Conservation (phyloP, 2,329 filamentous ascomycete species). For the Celoporthe dispersa region DNA sequence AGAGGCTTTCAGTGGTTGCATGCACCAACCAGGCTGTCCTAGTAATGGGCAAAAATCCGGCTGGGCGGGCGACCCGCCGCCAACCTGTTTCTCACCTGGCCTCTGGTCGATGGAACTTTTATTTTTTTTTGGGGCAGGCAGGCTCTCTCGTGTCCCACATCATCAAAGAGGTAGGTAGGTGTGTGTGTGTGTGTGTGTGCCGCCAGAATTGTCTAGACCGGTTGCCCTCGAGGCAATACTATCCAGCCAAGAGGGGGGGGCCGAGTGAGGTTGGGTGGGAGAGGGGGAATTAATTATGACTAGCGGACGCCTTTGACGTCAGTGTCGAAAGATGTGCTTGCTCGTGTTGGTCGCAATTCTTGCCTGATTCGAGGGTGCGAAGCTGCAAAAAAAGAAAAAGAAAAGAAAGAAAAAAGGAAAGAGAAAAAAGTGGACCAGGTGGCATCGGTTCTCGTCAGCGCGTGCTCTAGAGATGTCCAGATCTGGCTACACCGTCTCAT, state of each 20-base stretch:
- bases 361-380: neutral
- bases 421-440: neutral
- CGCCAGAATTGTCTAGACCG: neutral
- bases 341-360: neutral
- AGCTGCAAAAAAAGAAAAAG: neutral
- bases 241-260: neutral
- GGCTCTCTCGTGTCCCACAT: neutral
- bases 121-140: neutral
- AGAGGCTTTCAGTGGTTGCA: neutral
- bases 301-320: slow-evolving; percentile 11
- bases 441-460: slow-evolving; percentile 5
- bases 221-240: neutral
- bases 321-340: neutral
- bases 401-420: too few relatives aligned
- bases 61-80: neutral
- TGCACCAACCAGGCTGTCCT: neutral
- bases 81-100: neutral
- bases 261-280: too few relatives aligned
- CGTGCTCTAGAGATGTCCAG: neutral
- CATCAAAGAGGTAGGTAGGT: neutral
- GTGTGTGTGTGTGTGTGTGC: too few relatives aligned
- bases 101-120: neutral
- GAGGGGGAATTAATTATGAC: neutral
- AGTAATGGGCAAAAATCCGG: neutral
- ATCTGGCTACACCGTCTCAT: neutral